Percentiles rank a stretch among this genome's conserved stretches.
Conservation (phyloP, 179 eudicot species). For the Silene vulgaris region DNA sequence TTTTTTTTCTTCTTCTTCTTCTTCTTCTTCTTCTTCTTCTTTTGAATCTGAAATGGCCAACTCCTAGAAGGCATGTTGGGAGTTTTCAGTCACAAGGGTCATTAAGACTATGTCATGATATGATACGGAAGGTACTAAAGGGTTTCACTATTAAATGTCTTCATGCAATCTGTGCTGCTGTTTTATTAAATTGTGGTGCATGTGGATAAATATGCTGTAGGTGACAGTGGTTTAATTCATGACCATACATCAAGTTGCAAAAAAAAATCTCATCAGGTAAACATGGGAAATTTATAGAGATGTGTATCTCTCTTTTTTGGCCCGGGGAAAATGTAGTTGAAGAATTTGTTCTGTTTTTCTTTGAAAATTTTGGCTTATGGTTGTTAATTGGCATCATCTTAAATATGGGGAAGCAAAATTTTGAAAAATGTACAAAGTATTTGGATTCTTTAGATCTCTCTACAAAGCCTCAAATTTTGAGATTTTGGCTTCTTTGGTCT, state of each 20-base stretch:
- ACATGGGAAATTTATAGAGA: not conserved
- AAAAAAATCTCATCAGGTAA: not conserved
- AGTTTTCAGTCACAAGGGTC: not conserved
- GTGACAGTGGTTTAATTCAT: conserved; percentile 7
- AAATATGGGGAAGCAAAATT: not conserved
- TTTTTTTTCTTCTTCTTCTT: too few species aligned
- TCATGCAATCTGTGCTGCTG: not conserved
- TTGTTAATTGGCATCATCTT: not conserved
- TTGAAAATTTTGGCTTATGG: not conserved
- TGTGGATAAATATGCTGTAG: not conserved
- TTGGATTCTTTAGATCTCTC: not conserved
- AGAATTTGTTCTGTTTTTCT: not conserved
- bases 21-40: too few species aligned
- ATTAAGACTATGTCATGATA: too few species aligned
- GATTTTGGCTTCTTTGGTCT: not conserved
- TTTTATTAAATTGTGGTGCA: not conserved
- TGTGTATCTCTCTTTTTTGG: not conserved
- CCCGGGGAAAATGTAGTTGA: not conserved
- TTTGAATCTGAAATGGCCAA: not conserved
- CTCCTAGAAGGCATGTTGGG: conserved; percentile 7
- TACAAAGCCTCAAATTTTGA: not conserved
- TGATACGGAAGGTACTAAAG: too few species aligned
- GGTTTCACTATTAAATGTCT: not conserved
- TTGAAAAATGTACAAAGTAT: not conserved
- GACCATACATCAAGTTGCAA: not conserved